phyloP scores from a whole-genome alignment of 2,329 filamentous ascomycete genomes.

The Trichoderma hamatum region DNA sequence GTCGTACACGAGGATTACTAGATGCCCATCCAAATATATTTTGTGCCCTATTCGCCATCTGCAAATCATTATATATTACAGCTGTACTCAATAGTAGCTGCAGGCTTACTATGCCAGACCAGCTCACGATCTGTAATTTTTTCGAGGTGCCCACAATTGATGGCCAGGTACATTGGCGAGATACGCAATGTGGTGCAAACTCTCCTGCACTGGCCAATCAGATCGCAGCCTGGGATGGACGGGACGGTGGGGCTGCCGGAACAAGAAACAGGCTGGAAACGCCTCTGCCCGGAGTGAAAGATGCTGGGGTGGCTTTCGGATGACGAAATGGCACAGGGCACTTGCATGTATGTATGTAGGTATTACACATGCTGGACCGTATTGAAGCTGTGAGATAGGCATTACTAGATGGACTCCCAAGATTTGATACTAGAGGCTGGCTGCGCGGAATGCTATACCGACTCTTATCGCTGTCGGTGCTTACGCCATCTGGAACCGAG shows the following conservation, averaged over 20 bases:
- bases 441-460: neutral
- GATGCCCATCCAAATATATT: neutral
- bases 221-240: neutral
- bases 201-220: neutral
- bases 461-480: neutral
- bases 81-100: neutral
- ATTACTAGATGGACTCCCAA: neutral
- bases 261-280: constrained; percentile 3
- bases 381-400: neutral
- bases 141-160: constrained; percentile 2
- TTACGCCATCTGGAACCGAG: neutral
- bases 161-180: neutral
- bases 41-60: neutral
- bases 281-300: too few relatives aligned
- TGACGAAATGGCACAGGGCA: constrained; percentile 22
- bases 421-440: neutral
- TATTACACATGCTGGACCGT: too few relatives aligned
- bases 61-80: neutral
- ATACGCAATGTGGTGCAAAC: neutral
- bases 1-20: too few relatives aligned
- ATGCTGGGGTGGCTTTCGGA: too few relatives aligned
- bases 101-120: too few relatives aligned
- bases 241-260: constrained; percentile 20
- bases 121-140: neutral
- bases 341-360: too few relatives aligned